A percentile compares a stretch with the other conserved stretches of the same genome.
phyloP scores from a whole-genome alignment of 2,329 filamentous ascomycete species.

The Fusarium foetens region DNA sequence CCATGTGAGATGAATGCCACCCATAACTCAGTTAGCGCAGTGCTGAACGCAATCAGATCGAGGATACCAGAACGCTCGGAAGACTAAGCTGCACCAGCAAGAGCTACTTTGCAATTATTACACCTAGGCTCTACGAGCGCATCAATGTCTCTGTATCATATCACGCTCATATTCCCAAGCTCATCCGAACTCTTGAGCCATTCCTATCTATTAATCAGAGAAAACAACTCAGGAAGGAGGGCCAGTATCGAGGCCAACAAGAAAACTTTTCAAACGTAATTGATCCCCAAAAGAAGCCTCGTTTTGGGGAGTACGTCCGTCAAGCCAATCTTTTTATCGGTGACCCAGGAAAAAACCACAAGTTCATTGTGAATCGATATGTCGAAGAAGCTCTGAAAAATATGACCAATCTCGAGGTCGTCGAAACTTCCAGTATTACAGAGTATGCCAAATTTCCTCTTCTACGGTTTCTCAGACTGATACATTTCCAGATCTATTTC shows the following conservation, averaged over 20 bases:
- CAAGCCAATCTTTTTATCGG: conserved; percentile 14
- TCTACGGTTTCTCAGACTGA: neutral
- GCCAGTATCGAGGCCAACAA: conserved; percentile 32
- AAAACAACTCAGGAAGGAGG: conserved; percentile 28
- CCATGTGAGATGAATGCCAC: neutral
- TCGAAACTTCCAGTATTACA: conserved; percentile 17
- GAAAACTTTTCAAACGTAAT: conserved; percentile 6
- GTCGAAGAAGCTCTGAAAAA: conserved; percentile 31
- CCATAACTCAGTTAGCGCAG: rapidly evolving
- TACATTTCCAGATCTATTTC: conserved; percentile 9
- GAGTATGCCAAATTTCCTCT: neutral
- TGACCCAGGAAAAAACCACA: conserved; percentile 20
- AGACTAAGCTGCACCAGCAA: conserved; percentile 32
- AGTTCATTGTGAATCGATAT: conserved; percentile 26
- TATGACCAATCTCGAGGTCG: conserved; percentile 25
- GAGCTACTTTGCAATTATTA: conserved; percentile 18
- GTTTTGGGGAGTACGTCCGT: conserved; percentile 6
- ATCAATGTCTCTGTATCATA: conserved; percentile 2
- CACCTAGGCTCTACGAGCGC: conserved; percentile 26
- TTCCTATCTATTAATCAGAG: conserved; percentile 28
- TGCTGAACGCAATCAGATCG: neutral
- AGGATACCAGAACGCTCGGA: conserved; percentile 1
- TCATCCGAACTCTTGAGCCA: conserved; percentile 34
- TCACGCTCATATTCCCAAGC: conserved; percentile 30
- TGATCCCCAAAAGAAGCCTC: conserved; percentile 6